A percentile compares a stretch with the other conserved stretches of the same genome.
Evolutionary conservation across 139 green algal species (phyloP).

Genomic region (Chlamydomonas asymmetrica): DNA sequence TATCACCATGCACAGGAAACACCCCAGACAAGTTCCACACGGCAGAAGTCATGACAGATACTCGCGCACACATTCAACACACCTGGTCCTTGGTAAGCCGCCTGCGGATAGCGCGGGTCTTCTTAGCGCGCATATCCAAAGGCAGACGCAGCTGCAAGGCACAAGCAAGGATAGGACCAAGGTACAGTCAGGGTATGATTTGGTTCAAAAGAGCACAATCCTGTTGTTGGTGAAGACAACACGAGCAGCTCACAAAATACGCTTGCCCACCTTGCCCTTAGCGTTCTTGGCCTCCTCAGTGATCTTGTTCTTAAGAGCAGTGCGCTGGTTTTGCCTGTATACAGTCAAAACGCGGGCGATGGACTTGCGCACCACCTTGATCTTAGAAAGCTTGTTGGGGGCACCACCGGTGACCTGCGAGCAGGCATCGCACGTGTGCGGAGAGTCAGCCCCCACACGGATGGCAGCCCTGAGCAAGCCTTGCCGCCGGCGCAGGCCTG

Average conservation of each 20-base stretch:
- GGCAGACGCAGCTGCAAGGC: conserved; percentile 83
- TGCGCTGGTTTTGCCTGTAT: conserved; percentile 90
- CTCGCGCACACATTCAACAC: not conserved
- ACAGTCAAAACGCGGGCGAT: conserved; percentile 97
- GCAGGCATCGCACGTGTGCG: too few species aligned
- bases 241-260: too few species aligned
- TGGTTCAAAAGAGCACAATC: too few species aligned
- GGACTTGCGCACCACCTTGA: conserved; percentile 97
- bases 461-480: too few species aligned
- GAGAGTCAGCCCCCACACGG: too few species aligned
- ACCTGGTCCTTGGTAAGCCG: conserved; percentile 88
- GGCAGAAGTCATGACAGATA: not conserved
- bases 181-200: too few species aligned
- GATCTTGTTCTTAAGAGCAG: conserved; percentile 68
- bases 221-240: too few species aligned
- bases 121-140: conserved; percentile 94
- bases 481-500: too few species aligned
- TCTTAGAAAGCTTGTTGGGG: conserved; percentile 99
- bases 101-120: conserved; percentile 95
- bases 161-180: not conserved
- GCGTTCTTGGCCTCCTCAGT: conserved; percentile 70
- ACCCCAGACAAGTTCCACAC: not conserved
- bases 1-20: not conserved
- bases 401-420: conserved; percentile 93
- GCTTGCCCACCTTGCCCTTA: conserved; percentile 86